Evolutionary conservation across 129 eudicot genomes (phyloP), one percentile per base, ranked within the genome.

Genomic region (Arctium lappa): DNA sequence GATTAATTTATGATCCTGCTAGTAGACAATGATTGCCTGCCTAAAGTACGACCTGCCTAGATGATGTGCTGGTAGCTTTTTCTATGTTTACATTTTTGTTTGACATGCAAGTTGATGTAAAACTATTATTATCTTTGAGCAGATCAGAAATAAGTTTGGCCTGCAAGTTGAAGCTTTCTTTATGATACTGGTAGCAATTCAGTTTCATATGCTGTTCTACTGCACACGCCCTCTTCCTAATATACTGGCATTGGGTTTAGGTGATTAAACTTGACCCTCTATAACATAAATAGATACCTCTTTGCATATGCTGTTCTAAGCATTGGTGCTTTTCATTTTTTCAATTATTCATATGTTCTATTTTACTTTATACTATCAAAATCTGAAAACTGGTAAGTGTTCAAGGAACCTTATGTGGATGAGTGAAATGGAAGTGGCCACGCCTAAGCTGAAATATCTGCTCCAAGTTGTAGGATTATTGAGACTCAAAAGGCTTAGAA

Each of bases 221-320:
- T 87, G 97, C 91, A 88, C 99, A 56, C 98, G 99, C 42, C 96
- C 99, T 72, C 99, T 96, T 90, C 99, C 99, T 73, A 96, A 96
- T 82, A 91, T 91, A 85, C 69, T 96, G 86, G 98, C 99, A n/a
- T 81, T 91, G 78, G 99, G 94, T 72, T 86, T 96, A 88, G 99
- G 99, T 96, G 81, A 91, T 80, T 68, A 31, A 65, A 72, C 39
- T 74, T 63, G 44, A 40, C 74, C 79, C 76, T 36, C 5, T 60
- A 60, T 27, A 48, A 48, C 62, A 34, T 16, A 46, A 37, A 73
- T 46, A 50, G 30, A 34, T 13, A 76, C 36, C 69, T 60, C 29
- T 60, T 60, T 60, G 66, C 68, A 60, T 60, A 60, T 5, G 60
- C 60, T 48, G 60, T 48, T 48, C 16, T 10, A 48, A 48, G 16